These are phyloP conservation scores for Coemansia asiatica DNA, from an alignment of 192 early-diverging fungal genomes.

Conservation along the genomic window DNA sequence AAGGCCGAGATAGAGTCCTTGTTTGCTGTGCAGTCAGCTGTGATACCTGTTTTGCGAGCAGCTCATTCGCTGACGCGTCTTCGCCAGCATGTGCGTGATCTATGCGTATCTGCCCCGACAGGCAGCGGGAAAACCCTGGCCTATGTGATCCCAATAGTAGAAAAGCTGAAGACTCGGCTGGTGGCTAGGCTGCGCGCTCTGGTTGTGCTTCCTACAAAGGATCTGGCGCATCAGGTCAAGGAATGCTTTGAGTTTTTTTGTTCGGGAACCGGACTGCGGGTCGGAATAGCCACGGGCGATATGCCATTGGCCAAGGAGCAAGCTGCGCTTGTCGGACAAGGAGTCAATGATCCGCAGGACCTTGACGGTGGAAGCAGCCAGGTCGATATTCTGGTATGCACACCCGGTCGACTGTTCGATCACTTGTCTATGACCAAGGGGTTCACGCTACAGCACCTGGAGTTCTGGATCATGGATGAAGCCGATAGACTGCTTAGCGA, in stretches of 20 bases:
- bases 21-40: conserved; percentile 89
- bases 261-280: conserved; percentile 73
- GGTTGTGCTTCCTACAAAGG: conserved; percentile 89
- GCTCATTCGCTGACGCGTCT: conserved; percentile 66
- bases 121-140: conserved; percentile 96
- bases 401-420: conserved; percentile 93
- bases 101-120: conserved; percentile 94
- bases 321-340: conserved; percentile 27
- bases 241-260: conserved; percentile 78
- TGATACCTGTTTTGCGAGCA: conserved; percentile 76
- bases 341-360: conserved; percentile 19
- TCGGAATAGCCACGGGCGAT: conserved; percentile 76
- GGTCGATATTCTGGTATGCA: conserved; percentile 89
- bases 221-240: conserved; percentile 87
- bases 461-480: conserved; percentile 94
- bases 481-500: conserved; percentile 93
- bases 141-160: conserved; percentile 92
- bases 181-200: conserved; percentile 83
- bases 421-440: conserved; percentile 81
- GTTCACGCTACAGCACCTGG: conserved; percentile 88
- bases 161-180: conserved; percentile 70
- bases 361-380: conserved; percentile 62
- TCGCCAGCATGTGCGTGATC: conserved; percentile 77
- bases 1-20: conserved; percentile 66
- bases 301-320: conserved; percentile 77